Conservation (phyloP, 768 basidiomycete genomes). For the Cystofilobasidium ferigula region DNA sequence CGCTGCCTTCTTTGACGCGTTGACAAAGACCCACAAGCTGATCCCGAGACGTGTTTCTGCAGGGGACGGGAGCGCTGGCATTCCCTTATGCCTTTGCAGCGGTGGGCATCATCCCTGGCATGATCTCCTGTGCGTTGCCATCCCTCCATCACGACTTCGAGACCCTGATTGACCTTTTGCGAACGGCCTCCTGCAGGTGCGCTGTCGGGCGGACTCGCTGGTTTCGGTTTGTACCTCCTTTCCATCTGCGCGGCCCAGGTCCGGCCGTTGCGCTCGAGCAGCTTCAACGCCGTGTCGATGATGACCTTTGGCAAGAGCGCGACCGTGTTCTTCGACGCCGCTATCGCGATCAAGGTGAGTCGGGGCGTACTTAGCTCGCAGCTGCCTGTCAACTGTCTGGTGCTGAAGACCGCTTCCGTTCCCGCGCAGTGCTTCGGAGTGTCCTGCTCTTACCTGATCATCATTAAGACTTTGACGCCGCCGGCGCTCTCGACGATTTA, state of each 20-base stretch:
- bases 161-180: background rate
- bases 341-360: constrained; percentile 34
- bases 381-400: no score
- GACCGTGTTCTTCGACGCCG: constrained; percentile 48
- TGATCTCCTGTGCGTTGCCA: constrained; percentile 13
- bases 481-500: constrained; percentile 47
- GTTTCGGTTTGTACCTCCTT: constrained; percentile 80
- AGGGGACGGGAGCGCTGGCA: constrained; percentile 23
- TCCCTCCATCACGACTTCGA: background rate
- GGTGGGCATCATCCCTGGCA: constrained; percentile 20
- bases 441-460: constrained; percentile 55
- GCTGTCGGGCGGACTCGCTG: constrained; percentile 38
- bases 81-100: constrained; percentile 19
- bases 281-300: constrained; percentile 71
- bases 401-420: no score
- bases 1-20: background rate
- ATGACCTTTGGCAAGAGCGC: constrained; percentile 75
- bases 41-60: no score
- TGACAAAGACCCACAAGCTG: no score
- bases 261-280: constrained; percentile 55
- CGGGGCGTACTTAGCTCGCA: no score
- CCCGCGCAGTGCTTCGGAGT: constrained; percentile 12
- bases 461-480: constrained; percentile 86
- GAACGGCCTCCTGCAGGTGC: constrained; percentile 5
- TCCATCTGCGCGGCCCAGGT: constrained; percentile 69